These are phyloP conservation scores for Omphalea diandra DNA, from an alignment of 441 rosid species.

Conservation along the genomic window DNA sequence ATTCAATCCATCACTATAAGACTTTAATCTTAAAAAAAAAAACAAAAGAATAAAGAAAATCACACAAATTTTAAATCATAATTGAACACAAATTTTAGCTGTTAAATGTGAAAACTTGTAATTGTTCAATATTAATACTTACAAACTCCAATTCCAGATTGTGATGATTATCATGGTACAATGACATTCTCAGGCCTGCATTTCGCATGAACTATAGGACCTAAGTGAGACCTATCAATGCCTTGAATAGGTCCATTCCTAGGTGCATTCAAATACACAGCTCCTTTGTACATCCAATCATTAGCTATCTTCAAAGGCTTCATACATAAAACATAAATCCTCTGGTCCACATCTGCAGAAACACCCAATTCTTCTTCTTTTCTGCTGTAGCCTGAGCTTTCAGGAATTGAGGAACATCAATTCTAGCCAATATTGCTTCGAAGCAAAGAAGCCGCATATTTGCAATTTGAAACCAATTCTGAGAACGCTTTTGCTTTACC, in stretches of 20 bases:
- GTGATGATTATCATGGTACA: too few species aligned
- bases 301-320: neutral
- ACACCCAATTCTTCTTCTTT: neutral
- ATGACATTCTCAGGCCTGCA: neutral
- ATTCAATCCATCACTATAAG: too few species aligned
- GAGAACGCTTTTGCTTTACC: neutral
- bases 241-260: neutral
- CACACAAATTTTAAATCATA: too few species aligned
- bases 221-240: neutral
- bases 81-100: too few species aligned
- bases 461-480: neutral
- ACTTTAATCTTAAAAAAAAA: too few species aligned
- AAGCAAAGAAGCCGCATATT: slow-evolving; percentile 27
- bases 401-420: neutral
- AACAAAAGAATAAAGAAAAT: too few species aligned
- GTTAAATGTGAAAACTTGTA: too few species aligned
- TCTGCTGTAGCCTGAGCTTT: neutral
- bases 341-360: neutral
- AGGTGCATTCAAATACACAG: neutral
- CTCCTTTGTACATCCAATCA: neutral
- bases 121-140: too few species aligned
- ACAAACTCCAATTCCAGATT: too few species aligned
- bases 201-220: neutral
- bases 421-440: slow-evolving; percentile 12
- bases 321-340: neutral